A percentile compares a stretch with the other conserved stretches of the same genome.
phyloP scores from a whole-genome alignment of 768 basidiomycete genomes.

The Xerocomus spinulosus region DNA sequence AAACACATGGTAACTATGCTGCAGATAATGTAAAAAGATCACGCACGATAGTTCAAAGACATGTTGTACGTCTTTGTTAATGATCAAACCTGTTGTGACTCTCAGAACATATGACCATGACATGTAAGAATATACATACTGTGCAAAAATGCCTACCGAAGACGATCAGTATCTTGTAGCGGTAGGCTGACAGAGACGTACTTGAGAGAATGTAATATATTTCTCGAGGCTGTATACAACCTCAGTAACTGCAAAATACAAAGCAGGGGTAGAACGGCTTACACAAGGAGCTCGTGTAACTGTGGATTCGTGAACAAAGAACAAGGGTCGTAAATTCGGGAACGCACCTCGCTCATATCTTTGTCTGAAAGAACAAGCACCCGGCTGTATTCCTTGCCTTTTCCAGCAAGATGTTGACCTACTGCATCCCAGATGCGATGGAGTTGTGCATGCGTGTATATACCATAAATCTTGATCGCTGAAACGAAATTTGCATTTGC shows the following conservation, averaged over 20 bases:
- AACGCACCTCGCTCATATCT: conserved; percentile 44
- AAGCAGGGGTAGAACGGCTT: conserved; percentile 15
- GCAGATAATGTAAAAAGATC: conserved; percentile 13
- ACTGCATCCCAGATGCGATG: conserved; percentile 47
- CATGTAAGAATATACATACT: conserved; percentile 6
- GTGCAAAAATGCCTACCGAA: conserved; percentile 19
- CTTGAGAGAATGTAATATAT: conserved; percentile 31
- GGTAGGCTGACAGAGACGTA: conserved; percentile 14
- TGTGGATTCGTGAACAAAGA: conserved; percentile 17
- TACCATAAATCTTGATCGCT: conserved; percentile 49
- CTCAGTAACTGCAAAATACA: conserved; percentile 32
- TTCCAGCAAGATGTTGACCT: conserved; percentile 37
- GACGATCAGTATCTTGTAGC: conserved; percentile 33
- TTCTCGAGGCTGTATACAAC: conserved; percentile 36
- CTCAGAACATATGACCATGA: not conserved
- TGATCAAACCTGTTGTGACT: conserved; percentile 17
- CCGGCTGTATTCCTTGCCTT: conserved; percentile 49
- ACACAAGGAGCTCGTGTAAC: conserved; percentile 60
- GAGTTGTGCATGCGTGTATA: conserved; percentile 48
- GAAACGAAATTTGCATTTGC: not conserved
- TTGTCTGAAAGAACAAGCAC: conserved; percentile 42
- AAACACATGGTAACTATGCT: not conserved
- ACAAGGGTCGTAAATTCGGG: not conserved
- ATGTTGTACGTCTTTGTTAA: conserved; percentile 24
- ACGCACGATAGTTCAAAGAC: conserved; percentile 26